These are phyloP conservation scores for Mycena belliarum DNA, from an alignment of 768 basidiomycete genomes.

Conservation along the genomic window DNA sequence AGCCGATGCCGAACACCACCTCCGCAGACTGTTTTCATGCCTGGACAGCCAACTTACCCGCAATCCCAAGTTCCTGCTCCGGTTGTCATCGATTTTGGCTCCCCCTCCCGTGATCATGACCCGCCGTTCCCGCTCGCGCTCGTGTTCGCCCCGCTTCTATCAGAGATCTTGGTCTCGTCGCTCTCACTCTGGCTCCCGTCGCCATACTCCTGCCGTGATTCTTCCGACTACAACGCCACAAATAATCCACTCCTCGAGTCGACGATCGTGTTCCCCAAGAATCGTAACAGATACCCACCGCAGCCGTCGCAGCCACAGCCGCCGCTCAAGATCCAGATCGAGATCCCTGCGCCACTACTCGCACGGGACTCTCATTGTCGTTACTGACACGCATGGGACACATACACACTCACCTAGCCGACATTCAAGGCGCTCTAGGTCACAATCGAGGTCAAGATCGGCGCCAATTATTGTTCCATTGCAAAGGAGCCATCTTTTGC, in stretches of 20 bases:
- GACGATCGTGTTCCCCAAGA: constrained; percentile 19
- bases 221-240: background rate
- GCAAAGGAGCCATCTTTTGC: background rate
- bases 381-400: background rate
- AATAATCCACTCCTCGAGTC: constrained; percentile 13
- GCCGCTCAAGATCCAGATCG: constrained; percentile 11
- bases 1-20: too few relatives aligned
- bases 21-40: too few relatives aligned
- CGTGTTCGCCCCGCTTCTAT: background rate
- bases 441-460: constrained; percentile 11
- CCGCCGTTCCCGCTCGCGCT: background rate
- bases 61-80: too few relatives aligned
- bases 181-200: constrained; percentile 4
- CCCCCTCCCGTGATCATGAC: too few relatives aligned
- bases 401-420: background rate
- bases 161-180: constrained; percentile 1
- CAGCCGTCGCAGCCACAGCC: background rate
- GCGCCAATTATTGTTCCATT: background rate
- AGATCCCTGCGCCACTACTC: constrained; percentile 4
- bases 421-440: background rate
- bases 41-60: too few relatives aligned
- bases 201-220: background rate
- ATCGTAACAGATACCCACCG: background rate
- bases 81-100: too few relatives aligned
- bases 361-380: too few relatives aligned